These are phyloP conservation scores for Rhodocollybia butyracea DNA, from an alignment of 768 basidiomycete species.

Conservation along the genomic window DNA sequence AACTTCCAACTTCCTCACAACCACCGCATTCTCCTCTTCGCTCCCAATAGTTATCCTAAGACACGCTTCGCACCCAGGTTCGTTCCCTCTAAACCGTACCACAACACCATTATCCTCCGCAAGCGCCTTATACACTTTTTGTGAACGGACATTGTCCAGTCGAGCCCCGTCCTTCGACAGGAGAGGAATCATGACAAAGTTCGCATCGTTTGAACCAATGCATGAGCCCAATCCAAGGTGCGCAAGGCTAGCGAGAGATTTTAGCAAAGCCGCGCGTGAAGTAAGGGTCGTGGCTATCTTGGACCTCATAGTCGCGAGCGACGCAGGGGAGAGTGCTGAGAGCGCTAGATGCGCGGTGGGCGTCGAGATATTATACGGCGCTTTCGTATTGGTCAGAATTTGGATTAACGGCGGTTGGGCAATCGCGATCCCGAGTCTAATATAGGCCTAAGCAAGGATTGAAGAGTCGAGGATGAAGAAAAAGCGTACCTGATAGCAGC, in stretches of 20 bases:
- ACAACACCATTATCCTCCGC: conserved; percentile 88
- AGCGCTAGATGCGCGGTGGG: conserved; percentile 84
- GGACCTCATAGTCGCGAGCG: conserved; percentile 58
- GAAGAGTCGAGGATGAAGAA: background rate
- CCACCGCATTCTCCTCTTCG: conserved; percentile 66
- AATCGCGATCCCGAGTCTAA: conserved; percentile 84
- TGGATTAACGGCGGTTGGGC: conserved; percentile 90
- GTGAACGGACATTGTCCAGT: conserved; percentile 61
- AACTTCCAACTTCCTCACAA: conserved; percentile 52
- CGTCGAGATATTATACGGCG: conserved; percentile 94
- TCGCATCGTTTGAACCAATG: conserved; percentile 85
- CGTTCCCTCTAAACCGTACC: conserved; percentile 84
- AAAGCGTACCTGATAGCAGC: conserved; percentile 84
- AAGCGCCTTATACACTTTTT: conserved; percentile 69
- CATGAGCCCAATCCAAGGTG: conserved; percentile 57
- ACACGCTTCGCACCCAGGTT: conserved; percentile 84
- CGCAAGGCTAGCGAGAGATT: conserved; percentile 42
- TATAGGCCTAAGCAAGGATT: background rate
- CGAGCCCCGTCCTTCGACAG: conserved; percentile 40
- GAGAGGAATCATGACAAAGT: conserved; percentile 85
- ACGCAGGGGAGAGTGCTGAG: conserved; percentile 67
- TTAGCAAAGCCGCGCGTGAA: conserved; percentile 56
- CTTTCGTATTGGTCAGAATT: conserved; percentile 91
- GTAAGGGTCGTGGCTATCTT: conserved; percentile 58
- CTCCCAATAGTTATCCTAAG: conserved; percentile 89